These are phyloP conservation scores for Aspergillus tanneri DNA, from an alignment of 2,329 filamentous ascomycete genomes.

Conservation along the genomic window DNA sequence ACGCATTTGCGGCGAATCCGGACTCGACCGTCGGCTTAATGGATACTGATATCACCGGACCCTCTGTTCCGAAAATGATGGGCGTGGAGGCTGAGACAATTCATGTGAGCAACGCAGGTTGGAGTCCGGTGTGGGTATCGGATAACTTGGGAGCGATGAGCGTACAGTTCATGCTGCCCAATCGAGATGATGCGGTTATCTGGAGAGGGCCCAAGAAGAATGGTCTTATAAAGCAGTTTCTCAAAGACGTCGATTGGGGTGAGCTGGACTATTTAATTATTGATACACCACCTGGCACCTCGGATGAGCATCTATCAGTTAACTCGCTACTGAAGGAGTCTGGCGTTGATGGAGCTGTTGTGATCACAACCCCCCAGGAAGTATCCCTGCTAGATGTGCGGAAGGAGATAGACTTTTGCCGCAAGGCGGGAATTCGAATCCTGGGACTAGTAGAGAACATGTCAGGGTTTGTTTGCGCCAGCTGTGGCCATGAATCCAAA, in stretches of 20 bases:
- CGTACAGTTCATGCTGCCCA: constrained; percentile 96
- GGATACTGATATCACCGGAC: constrained; percentile 97
- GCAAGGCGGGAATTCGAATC: constrained; percentile 85
- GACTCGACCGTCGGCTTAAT: constrained; percentile 84
- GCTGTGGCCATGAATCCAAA: constrained; percentile 74
- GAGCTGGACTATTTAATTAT: constrained; percentile 90
- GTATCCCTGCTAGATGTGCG: constrained; percentile 87
- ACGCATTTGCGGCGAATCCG: constrained; percentile 81
- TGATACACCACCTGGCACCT: constrained; percentile 93
- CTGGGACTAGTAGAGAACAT: constrained; percentile 96
- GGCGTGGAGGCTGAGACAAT: constrained; percentile 92
- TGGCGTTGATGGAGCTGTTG: constrained; percentile 87
- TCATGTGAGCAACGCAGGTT: constrained; percentile 82
- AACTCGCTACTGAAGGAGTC: constrained; percentile 88
- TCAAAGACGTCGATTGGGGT: constrained; percentile 98
- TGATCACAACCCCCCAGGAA: constrained; percentile 95
- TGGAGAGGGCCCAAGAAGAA: constrained; percentile 99
- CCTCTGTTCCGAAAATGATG: constrained; percentile 98
- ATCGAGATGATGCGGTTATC: constrained; percentile 90
- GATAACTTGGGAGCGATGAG: constrained; percentile 96
- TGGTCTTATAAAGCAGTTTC: constrained; percentile 93
- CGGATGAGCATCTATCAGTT: constrained; percentile 91
- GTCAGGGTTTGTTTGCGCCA: constrained; percentile 94
- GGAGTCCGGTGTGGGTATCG: constrained; percentile 92
- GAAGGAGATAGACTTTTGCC: constrained; percentile 97